These are phyloP conservation scores for Metschnikowia lachancei DNA, from an alignment of 805 yeast genomes.

Conservation along the genomic window DNA sequence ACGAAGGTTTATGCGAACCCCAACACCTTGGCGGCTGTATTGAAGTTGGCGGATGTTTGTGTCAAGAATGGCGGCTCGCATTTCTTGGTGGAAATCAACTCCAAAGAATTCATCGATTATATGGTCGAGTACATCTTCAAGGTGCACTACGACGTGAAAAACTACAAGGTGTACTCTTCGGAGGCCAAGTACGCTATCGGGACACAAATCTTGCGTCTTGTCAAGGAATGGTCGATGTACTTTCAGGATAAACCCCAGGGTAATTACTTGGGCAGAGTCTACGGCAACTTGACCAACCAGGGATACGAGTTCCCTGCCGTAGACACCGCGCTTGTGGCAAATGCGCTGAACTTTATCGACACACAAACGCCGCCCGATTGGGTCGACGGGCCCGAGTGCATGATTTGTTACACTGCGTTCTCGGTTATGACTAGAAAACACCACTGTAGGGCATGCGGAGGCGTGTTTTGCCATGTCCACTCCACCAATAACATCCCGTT, in stretches of 20 bases:
- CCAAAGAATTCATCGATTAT: slow-evolving; percentile 84
- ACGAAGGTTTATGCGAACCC: slow-evolving; percentile 63
- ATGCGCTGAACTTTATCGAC: slow-evolving; percentile 61
- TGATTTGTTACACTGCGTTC: slow-evolving; percentile 84
- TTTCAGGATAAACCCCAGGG: slow-evolving; percentile 67
- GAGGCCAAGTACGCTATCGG: slow-evolving; percentile 47
- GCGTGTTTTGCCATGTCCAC: slow-evolving; percentile 83
- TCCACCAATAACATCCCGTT: slow-evolving; percentile 70
- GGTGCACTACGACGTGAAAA: slow-evolving; percentile 36
- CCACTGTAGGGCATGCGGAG: slow-evolving; percentile 97
- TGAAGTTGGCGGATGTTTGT: slow-evolving; percentile 79
- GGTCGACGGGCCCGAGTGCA: slow-evolving; percentile 93
- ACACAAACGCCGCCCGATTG: slow-evolving; percentile 95
- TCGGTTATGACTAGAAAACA: slow-evolving; percentile 86
- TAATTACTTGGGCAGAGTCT: slow-evolving; percentile 60
- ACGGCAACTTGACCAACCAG: slow-evolving; percentile 56
- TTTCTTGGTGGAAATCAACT: slow-evolving; percentile 72
- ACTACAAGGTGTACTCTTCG: slow-evolving; percentile 19
- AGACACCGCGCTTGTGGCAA: slow-evolving; percentile 21
- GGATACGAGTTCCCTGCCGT: slow-evolving; percentile 65
- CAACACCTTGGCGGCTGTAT: slow-evolving; percentile 69
- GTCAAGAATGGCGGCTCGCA: slow-evolving; percentile 91
- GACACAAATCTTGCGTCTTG: slow-evolving; percentile 53
- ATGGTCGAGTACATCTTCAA: slow-evolving; percentile 49
- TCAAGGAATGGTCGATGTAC: slow-evolving; percentile 76